Evolutionary conservation across 2,329 filamentous ascomycete species (phyloP).

Genomic region (Scedosporium dehoogii): DNA sequence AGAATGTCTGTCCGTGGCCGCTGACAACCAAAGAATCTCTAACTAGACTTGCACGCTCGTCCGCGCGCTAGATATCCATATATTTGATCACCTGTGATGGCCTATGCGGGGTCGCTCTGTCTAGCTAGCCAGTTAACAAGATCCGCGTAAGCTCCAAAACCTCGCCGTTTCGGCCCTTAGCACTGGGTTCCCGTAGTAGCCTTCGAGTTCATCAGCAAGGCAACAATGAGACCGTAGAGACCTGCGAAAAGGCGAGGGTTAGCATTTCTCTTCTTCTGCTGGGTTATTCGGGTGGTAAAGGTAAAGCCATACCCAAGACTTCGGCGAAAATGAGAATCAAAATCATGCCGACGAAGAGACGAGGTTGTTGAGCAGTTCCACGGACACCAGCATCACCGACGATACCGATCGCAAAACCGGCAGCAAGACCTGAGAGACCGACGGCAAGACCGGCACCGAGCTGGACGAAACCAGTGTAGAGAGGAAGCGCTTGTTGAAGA

Average conservation of each 20-base stretch:
- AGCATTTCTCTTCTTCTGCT: slow-evolving; percentile 11
- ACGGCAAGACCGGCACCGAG: slow-evolving; percentile 75
- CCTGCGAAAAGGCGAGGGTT: slow-evolving; percentile 37
- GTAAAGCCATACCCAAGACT: slow-evolving; percentile 71
- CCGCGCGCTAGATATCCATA: neutral
- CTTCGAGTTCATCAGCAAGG: slow-evolving; percentile 99
- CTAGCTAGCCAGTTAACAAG: neutral
- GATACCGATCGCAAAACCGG: slow-evolving; percentile 79
- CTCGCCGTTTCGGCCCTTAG: slow-evolving; percentile 26
- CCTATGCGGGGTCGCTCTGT: neutral
- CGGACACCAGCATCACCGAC: slow-evolving; percentile 83
- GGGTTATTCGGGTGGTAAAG: neutral
- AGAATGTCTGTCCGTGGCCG: neutral
- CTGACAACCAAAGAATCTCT: neutral
- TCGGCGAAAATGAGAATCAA: slow-evolving; percentile 99
- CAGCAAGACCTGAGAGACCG: slow-evolving; percentile 73
- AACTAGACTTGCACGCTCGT: neutral
- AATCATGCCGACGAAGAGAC: slow-evolving; percentile 95
- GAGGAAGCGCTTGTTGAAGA: slow-evolving; percentile 59
- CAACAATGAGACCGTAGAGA: slow-evolving; percentile 98
- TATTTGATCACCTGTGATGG: neutral
- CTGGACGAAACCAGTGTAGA: slow-evolving; percentile 80
- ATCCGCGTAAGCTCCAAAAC: neutral
- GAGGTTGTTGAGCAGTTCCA: slow-evolving; percentile 73
- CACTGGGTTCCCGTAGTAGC: slow-evolving; percentile 55